phyloP scores from a whole-genome alignment of 495 filamentous ascomycete genomes.

The Xylaria venustula region DNA sequence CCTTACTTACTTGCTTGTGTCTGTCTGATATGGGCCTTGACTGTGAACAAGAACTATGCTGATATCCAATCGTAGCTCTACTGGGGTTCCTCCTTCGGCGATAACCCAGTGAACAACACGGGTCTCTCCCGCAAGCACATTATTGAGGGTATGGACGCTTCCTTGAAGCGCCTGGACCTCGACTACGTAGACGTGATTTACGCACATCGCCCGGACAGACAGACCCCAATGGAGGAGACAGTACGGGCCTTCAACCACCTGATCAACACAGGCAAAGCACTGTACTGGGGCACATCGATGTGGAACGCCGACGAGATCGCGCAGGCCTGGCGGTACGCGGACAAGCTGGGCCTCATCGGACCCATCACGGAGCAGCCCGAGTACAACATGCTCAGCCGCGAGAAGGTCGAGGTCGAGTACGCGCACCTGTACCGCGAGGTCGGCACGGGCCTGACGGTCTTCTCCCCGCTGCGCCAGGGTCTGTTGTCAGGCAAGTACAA shows the following conservation, averaged over 20 bases:
- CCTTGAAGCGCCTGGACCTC: conserved; percentile 67
- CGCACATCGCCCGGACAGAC: conserved; percentile 78
- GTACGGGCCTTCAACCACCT: conserved; percentile 82
- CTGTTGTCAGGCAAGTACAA: conserved; percentile 84
- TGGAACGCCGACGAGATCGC: conserved; percentile 82
- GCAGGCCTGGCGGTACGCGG: conserved; percentile 71
- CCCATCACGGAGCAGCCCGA: conserved; percentile 82
- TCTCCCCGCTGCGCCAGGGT: conserved; percentile 69
- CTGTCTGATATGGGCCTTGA: background rate
- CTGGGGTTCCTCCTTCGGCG: conserved; percentile 61
- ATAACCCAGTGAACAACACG: conserved; percentile 67
- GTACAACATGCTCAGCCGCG: conserved; percentile 74
- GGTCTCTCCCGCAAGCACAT: conserved; percentile 84
- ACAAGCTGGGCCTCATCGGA: conserved; percentile 72
- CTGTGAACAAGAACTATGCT: conserved; percentile 3
- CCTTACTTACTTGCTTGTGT: background rate
- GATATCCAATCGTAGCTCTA: conserved; percentile 51
- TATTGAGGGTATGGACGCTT: conserved; percentile 62
- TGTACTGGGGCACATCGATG: conserved; percentile 92
- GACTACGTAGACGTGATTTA: conserved; percentile 80
- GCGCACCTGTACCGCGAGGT: conserved; percentile 61
- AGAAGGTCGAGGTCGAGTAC: conserved; percentile 77
- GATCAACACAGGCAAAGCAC: conserved; percentile 72
- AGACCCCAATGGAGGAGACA: conserved; percentile 83
- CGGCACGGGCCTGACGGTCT: conserved; percentile 71